phyloP scores from a whole-genome alignment of 2,329 filamentous ascomycete species.

The Botrytis fragariae region DNA sequence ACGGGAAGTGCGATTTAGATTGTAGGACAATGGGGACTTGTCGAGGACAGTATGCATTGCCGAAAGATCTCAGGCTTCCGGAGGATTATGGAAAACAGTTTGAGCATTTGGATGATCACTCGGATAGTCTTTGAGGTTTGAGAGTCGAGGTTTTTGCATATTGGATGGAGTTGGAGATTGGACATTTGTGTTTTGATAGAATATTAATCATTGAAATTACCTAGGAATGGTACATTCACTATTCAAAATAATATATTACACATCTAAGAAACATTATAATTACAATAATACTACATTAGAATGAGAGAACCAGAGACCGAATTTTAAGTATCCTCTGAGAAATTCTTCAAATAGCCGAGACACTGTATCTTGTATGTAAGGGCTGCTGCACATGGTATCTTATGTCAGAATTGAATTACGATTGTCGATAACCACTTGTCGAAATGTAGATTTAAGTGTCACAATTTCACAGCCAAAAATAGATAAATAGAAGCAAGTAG shows the following conservation, averaged over 20 bases:
- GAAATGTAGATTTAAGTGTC: background rate
- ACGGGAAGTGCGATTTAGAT: conserved; percentile 30
- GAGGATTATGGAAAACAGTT: conserved; percentile 21
- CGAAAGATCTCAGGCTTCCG: conserved; percentile 27
- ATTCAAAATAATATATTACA: background rate
- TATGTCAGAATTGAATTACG: background rate
- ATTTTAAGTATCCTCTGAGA: too few relatives aligned
- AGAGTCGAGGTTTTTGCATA: background rate
- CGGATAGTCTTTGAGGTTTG: background rate
- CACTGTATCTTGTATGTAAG: background rate
- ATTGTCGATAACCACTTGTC: background rate
- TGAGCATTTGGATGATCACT: background rate
- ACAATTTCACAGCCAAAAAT: background rate
- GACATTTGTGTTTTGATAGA: background rate
- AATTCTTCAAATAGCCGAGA: background rate
- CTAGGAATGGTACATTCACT: background rate
- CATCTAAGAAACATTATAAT: background rate
- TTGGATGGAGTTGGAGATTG: background rate
- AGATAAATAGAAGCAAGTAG: background rate
- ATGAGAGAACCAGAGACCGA: background rate
- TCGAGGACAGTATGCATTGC: conserved; percentile 29
- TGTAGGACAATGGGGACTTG: conserved; percentile 27
- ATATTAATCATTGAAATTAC: background rate
- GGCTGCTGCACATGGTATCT: background rate
- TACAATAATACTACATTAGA: background rate